Evolutionary conservation across 306 rosid genomes (phyloP).

Genomic region (Medicago arabica): DNA sequence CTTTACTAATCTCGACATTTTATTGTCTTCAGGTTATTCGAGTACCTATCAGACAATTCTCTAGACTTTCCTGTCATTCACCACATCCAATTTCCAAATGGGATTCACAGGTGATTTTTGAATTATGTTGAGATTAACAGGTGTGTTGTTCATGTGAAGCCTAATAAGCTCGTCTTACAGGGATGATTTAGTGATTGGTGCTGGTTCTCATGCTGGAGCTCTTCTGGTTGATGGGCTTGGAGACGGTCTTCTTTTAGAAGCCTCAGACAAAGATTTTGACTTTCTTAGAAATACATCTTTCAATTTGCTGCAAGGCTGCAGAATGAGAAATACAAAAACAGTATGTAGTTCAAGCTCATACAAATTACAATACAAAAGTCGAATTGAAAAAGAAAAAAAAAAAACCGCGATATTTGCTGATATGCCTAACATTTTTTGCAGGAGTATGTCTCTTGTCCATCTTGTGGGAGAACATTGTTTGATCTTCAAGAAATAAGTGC

Average conservation of each 20-base stretch:
- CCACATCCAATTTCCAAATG: conserved; percentile 86
- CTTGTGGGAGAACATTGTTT: conserved; percentile 98
- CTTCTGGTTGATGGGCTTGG: conserved; percentile 99
- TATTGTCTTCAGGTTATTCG: conserved; percentile 67
- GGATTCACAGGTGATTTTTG: conserved; percentile 75
- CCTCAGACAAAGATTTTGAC: conserved; percentile 83
- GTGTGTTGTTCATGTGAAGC: conserved; percentile 21
- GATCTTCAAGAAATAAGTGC: conserved; percentile 99
- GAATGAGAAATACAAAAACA: conserved; percentile 98
- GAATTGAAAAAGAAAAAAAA: not conserved
- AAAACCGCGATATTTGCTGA: conserved; percentile 1
- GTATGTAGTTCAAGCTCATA: conserved; percentile 50
- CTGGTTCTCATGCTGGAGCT: conserved; percentile 90
- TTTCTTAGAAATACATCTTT: conserved; percentile 90
- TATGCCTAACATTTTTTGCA: conserved; percentile 50
- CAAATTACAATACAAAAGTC: conserved; percentile 13
- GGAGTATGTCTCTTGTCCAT: conserved; percentile 99
- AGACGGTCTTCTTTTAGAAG: conserved; percentile 89
- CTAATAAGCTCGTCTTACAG: conserved; percentile 52
- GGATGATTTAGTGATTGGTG: conserved; percentile 92
- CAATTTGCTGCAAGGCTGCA: conserved; percentile 97
- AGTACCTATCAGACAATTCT: conserved; percentile 76
- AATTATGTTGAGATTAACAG: conserved; percentile 19
- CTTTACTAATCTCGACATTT: conserved; percentile 30
- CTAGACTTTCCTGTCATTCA: conserved; percentile 88